Conservation (phyloP, 2,329 filamentous ascomycete genomes). For the Cercospora sojina region DNA sequence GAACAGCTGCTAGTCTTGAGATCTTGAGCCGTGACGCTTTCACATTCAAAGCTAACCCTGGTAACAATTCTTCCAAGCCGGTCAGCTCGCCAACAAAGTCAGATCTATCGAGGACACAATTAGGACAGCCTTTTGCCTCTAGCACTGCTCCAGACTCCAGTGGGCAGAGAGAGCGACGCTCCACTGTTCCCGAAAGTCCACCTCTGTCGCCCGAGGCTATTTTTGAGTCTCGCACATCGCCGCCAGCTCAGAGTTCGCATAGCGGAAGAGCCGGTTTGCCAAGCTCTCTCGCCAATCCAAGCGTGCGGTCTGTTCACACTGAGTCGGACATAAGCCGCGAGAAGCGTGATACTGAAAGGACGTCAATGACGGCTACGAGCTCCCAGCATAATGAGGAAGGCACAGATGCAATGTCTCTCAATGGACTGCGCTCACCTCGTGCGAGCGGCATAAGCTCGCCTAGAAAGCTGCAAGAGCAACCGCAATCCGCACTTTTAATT, state of each 20-base stretch:
- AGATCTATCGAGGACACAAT: background rate
- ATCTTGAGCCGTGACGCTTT: background rate
- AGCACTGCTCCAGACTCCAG: background rate
- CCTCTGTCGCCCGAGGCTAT: background rate
- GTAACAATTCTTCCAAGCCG: background rate
- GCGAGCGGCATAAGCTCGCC: background rate
- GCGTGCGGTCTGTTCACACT: background rate
- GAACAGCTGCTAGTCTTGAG: background rate
- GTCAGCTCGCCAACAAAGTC: background rate
- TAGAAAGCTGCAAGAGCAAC: background rate
- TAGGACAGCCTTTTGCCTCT: background rate
- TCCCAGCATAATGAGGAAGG: background rate
- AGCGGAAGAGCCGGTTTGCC: background rate
- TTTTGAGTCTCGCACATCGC: background rate
- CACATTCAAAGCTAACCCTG: background rate
- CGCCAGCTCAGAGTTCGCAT: background rate
- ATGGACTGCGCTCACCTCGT: background rate
- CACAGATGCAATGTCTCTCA: background rate
- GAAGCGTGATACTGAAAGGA: background rate
- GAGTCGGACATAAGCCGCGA: background rate
- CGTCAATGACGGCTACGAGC: background rate
- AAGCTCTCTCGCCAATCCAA: background rate
- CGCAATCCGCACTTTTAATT: background rate
- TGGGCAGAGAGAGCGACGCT: background rate
- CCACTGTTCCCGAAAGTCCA: slow-evolving; percentile 11